Evolutionary conservation across 805 yeast species (phyloP).

Genomic region (Ogataea haglerorum): DNA sequence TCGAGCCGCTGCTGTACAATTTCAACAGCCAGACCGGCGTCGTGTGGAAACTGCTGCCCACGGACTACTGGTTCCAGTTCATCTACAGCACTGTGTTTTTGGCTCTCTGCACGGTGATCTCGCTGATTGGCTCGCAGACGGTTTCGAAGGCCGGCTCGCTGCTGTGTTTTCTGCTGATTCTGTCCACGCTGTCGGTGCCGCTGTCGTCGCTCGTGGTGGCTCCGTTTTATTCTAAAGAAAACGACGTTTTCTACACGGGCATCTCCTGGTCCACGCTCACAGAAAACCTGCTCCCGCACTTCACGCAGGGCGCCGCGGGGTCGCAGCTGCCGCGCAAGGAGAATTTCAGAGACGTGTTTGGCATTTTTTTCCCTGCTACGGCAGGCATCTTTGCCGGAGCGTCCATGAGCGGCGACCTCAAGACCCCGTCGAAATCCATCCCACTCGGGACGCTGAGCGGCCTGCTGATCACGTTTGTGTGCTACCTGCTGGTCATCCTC

Average conservation of each 20-base stretch:
- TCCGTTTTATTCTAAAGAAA: conserved; percentile 57
- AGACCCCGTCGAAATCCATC: conserved; percentile 81
- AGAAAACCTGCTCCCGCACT: conserved; percentile 71
- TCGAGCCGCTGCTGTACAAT: conserved; percentile 83
- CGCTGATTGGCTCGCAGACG: conserved; percentile 74
- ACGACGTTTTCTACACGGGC: conserved; percentile 61
- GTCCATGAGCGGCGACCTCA: conserved; percentile 93
- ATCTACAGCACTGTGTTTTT: conserved; percentile 68
- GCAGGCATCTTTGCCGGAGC: conserved; percentile 99
- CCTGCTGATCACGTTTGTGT: conserved; percentile 65
- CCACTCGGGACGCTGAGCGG: conserved; percentile 95
- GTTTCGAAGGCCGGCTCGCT: conserved; percentile 82
- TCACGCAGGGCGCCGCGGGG: conserved; percentile 92
- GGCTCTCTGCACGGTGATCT: conserved; percentile 67
- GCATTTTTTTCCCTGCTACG: conserved; percentile 96
- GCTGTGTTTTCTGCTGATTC: conserved; percentile 60
- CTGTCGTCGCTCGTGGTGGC: conserved; percentile 62
- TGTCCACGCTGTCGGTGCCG: conserved; percentile 80
- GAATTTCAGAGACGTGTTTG: conserved; percentile 82
- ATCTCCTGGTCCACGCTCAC: conserved; percentile 62
- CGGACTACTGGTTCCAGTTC: conserved; percentile 63
- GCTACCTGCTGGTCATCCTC: conserved; percentile 77
- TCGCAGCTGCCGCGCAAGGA: conserved; percentile 61
- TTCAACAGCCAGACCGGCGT: conserved; percentile 64
- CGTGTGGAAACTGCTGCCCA: conserved; percentile 55